Conservation (phyloP, 306 rosid genomes). For the Quercus robur region DNA sequence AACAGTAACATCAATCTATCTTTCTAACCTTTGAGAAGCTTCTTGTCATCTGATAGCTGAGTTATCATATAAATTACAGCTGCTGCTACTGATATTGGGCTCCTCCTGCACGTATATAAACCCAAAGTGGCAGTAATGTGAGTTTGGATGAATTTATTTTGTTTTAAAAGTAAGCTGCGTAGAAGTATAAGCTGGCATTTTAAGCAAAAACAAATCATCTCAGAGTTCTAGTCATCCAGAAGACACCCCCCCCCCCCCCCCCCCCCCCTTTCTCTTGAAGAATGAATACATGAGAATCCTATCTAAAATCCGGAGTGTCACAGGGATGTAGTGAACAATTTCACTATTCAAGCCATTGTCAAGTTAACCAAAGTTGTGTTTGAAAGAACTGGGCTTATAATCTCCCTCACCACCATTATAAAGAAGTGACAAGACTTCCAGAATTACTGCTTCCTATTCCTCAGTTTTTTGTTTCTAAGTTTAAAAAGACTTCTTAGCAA, state of each 20-base stretch:
- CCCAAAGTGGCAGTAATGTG: not conserved
- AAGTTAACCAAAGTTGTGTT: not conserved
- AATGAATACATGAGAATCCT: too few species aligned
- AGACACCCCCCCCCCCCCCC: too few species aligned
- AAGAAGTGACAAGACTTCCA: not conserved
- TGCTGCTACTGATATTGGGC: constrained; percentile 94
- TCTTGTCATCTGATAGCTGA: constrained; percentile 85
- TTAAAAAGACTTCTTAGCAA: not conserved
- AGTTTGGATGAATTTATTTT: too few species aligned
- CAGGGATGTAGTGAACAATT: not conserved
- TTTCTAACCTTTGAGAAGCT: constrained; percentile 76
- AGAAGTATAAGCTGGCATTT: too few species aligned
- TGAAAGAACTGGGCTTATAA: not conserved
- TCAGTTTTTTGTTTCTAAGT: not conserved
- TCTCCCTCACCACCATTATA: not conserved
- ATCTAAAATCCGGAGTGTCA: not conserved
- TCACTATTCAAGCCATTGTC: not conserved
- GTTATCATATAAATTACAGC: constrained; percentile 89
- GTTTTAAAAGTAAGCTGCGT: too few species aligned
- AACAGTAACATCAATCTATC: not conserved
- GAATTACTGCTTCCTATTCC: not conserved
- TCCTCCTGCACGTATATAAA: constrained; percentile 58
- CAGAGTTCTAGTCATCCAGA: too few species aligned
- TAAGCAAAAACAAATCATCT: too few species aligned
- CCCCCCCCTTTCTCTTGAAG: too few species aligned